Evolutionary conservation across 345 rosid genomes (phyloP).

Genomic region (Passiflora organensis): DNA sequence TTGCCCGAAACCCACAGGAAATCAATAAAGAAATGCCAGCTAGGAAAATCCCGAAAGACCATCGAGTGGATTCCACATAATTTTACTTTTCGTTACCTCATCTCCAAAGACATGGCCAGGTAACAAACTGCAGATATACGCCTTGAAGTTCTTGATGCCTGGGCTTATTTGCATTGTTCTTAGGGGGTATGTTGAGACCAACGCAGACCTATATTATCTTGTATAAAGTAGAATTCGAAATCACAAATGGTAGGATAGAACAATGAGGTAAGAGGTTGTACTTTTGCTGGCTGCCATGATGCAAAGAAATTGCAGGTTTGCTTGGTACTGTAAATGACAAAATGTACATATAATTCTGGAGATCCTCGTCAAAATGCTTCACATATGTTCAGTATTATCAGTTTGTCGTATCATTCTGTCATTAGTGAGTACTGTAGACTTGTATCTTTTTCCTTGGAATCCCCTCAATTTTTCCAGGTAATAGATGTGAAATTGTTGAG

Average conservation of each 20-base stretch:
- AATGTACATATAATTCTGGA: too few relatives aligned
- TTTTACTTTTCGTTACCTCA: slow-evolving; percentile 77
- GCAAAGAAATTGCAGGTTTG: slow-evolving; percentile 2
- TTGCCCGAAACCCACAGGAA: slow-evolving; percentile 58
- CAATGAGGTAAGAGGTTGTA: slow-evolving; percentile 11
- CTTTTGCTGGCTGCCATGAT: background rate
- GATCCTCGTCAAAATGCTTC: too few relatives aligned
- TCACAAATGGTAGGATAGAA: slow-evolving; percentile 13
- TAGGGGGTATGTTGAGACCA: slow-evolving; percentile 10
- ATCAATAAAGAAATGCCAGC: slow-evolving; percentile 46
- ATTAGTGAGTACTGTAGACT: too few relatives aligned
- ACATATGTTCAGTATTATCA: too few relatives aligned
- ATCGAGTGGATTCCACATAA: slow-evolving; percentile 92
- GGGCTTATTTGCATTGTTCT: slow-evolving; percentile 9
- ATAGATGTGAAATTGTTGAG: too few relatives aligned
- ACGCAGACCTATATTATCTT: slow-evolving; percentile 3
- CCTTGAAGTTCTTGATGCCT: background rate
- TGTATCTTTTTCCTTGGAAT: too few relatives aligned
- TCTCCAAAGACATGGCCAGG: slow-evolving; percentile 68
- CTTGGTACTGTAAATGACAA: too few relatives aligned
- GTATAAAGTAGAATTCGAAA: slow-evolving; percentile 31
- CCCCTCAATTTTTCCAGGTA: too few relatives aligned
- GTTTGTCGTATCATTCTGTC: too few relatives aligned
- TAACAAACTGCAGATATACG: slow-evolving; percentile 22
- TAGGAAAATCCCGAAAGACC: slow-evolving; percentile 55